Percentiles rank a stretch among this genome's conserved stretches.
Conservation (phyloP, 768 basidiomycete genomes). For the Tricholomella constricta region DNA sequence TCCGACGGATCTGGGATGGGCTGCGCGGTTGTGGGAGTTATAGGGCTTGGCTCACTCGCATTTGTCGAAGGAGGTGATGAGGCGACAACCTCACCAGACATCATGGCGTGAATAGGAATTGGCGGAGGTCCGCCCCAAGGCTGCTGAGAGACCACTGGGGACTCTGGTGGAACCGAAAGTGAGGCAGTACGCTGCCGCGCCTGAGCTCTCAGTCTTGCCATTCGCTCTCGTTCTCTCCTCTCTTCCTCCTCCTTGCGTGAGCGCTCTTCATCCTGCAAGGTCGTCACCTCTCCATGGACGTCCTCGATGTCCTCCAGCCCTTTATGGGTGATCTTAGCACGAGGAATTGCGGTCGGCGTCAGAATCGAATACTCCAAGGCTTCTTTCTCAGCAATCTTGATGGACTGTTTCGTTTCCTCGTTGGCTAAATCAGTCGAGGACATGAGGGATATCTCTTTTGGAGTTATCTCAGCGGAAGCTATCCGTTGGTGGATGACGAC, state of each 20-base stretch:
- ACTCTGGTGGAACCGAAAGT: constrained; percentile 74
- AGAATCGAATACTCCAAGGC: constrained; percentile 85
- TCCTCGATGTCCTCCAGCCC: constrained; percentile 90
- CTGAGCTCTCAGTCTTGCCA: constrained; percentile 57
- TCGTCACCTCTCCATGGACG: constrained; percentile 50
- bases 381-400: constrained; percentile 80
- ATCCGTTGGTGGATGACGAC: constrained; percentile 79
- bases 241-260: constrained; percentile 69
- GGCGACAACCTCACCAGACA: constrained; percentile 25
- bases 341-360: constrained; percentile 65
- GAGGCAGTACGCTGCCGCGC: constrained; percentile 52
- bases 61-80: constrained; percentile 25
- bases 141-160: constrained; percentile 51
- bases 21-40: constrained; percentile 4
- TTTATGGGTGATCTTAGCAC: constrained; percentile 89
- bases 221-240: constrained; percentile 67
- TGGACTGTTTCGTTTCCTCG: constrained; percentile 82
- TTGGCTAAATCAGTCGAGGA: constrained; percentile 87
- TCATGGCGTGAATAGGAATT: constrained; percentile 48
- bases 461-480: constrained; percentile 61
- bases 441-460: constrained; percentile 79
- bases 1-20: constrained; percentile 47
- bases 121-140: constrained; percentile 69
- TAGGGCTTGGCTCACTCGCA: constrained; percentile 22
- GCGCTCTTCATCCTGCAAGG: constrained; percentile 52